Percentiles rank a stretch among this genome's conserved stretches.
Evolutionary conservation across 371 early-diverging fungal species (phyloP).

Genomic region (Mucor saturninus): DNA sequence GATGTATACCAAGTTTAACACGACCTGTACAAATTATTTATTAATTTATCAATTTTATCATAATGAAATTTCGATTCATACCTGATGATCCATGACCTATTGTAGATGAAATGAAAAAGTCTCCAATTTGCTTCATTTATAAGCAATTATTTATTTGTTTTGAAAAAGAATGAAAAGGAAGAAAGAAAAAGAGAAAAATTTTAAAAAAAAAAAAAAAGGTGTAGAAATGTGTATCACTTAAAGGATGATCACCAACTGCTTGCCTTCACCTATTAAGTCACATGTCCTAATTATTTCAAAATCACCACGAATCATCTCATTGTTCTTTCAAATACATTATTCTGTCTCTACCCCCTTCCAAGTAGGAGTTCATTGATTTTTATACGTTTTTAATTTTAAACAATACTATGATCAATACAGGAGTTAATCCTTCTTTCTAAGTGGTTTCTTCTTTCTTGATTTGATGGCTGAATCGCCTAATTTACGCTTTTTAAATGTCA

Average conservation of each 20-base stretch:
- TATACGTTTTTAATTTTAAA: neutral
- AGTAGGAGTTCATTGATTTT: neutral
- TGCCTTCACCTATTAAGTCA: neutral
- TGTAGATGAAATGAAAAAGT: constrained; percentile 35
- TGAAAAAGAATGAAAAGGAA: neutral
- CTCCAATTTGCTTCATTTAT: constrained; percentile 26
- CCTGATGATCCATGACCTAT: constrained; percentile 51
- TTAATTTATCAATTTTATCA: neutral
- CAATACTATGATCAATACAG: neutral
- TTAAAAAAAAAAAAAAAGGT: neutral
- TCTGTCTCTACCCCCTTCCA: neutral
- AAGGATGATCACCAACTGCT: constrained; percentile 10
- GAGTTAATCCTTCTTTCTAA: constrained; percentile 29
- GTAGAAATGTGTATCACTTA: constrained; percentile 4
- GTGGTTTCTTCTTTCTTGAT: constrained; percentile 27
- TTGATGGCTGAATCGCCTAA: constrained; percentile 10
- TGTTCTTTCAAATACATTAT: constrained; percentile 3
- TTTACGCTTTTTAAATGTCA: constrained; percentile 65
- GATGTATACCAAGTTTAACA: constrained; percentile 47
- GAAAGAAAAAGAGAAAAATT: constrained; percentile 2
- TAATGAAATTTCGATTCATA: constrained; percentile 7
- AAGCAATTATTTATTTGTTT: neutral
- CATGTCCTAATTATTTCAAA: constrained; percentile 5
- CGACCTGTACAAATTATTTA: constrained; percentile 26
- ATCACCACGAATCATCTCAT: constrained; percentile 1